Evolutionary conservation across 2,329 filamentous ascomycete genomes (phyloP).

Genomic region (Monilinia polystroma): DNA sequence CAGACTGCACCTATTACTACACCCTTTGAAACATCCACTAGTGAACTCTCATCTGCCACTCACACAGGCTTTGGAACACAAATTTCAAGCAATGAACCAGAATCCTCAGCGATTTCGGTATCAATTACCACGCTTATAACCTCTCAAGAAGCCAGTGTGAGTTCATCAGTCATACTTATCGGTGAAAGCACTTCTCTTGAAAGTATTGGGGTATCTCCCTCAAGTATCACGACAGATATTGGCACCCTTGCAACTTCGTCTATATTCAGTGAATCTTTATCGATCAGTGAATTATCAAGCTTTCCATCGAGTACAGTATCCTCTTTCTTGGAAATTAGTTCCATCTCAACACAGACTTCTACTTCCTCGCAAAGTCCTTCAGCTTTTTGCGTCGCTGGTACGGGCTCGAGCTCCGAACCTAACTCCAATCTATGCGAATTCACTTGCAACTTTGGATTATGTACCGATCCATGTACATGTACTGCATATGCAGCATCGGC

Average conservation of each 20-base stretch:
- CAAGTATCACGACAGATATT: neutral
- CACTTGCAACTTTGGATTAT: conserved; percentile 16
- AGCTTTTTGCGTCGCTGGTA: conserved; percentile 1
- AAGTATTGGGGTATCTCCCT: neutral
- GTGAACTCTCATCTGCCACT: neutral
- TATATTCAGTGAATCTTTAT: neutral
- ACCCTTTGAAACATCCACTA: neutral
- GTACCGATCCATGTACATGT: conserved; percentile 12
- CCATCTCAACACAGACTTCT: neutral
- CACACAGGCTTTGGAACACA: neutral
- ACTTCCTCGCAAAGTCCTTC: conserved; percentile 3
- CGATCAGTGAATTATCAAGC: neutral
- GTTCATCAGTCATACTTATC: neutral
- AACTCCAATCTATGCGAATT: conserved; percentile 5
- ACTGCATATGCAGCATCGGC: conserved; percentile 10
- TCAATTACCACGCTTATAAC: no score
- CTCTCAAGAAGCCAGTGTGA: neutral
- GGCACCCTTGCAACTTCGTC: neutral
- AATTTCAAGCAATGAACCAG: neutral
- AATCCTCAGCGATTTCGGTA: neutral
- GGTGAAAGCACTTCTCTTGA: neutral
- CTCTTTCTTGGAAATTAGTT: neutral
- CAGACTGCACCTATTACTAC: neutral
- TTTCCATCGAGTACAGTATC: neutral
- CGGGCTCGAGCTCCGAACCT: neutral